Base-by-base conservation (phyloP, 768 basidiomycete species). In the Tephrocybe rancida region DNA sequence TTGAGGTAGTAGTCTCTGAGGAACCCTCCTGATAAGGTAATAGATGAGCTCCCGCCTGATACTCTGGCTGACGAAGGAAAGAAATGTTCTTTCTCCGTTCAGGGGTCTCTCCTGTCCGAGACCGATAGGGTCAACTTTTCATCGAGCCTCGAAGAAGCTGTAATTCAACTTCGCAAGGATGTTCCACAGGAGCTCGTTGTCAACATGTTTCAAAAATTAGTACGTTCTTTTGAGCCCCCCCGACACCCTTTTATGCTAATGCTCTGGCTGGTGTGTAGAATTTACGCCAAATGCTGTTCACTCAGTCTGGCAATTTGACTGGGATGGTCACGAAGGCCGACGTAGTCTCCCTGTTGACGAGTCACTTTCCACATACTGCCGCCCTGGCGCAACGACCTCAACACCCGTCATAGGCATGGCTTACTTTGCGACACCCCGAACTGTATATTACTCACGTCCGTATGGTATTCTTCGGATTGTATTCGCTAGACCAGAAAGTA, bases 161-260 rank as follows among this genome's bases (percentile, higher is more conserved):
- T 85, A 1, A 72, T 88, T 44, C 83, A 87, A 54, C 72, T 90
- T 50, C 76, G 85, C 30, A 83, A 86, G 63, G 85, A 87, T 56
- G 83, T 86, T 11, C 86, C 88, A 2, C 78, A 84, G 63, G 87
- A 89, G 58, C 71, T 87, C 9, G 84, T 88, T 13, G 86, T 88
- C 24, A 81, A 74, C 60, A 86, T 86, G 80, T 88, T 88, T 72
- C 87, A 87, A 67, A 87, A 84, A 70, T 67, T 90, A 66, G 88
- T 85, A 50, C 41, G 64, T 68, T 30, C 34, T 48, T 38, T 25
- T 21, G 25, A 14, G 32, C 22, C 27, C 38, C n/a, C 8, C 27
- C 14, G 8, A 24, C 18, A 26, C 34, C 9, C 7, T 11, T 44
- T 25, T 18, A 25, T 48, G 18, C 45, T 26, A 10, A 32, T n/a